Conservation (phyloP, 2,329 filamentous ascomycete genomes). For the Colletotrichum chlorophyti region DNA sequence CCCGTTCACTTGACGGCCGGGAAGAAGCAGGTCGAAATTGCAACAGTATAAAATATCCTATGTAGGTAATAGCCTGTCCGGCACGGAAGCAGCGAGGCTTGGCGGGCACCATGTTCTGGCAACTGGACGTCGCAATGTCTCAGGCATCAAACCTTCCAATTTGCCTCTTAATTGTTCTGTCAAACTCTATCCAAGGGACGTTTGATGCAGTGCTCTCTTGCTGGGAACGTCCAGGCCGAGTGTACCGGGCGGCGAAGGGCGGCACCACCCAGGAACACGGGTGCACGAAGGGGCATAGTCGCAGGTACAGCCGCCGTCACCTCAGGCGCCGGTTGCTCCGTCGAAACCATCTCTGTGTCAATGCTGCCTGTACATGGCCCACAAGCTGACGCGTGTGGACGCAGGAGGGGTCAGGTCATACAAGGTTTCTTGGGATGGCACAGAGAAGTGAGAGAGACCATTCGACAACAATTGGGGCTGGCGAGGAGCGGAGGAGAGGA, state of each 20-base stretch:
- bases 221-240: neutral
- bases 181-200: slow-evolving; percentile 13
- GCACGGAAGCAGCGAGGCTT: too few relatives aligned
- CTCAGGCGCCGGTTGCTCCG: slow-evolving; percentile 6
- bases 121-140: slow-evolving; percentile 9
- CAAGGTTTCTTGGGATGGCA: slow-evolving; percentile 17
- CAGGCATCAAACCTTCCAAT: slow-evolving; percentile 17
- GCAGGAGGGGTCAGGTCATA: slow-evolving; percentile 6
- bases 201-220: neutral
- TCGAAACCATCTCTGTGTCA: slow-evolving; percentile 28
- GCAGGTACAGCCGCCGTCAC: slow-evolving; percentile 1
- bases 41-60: too few relatives aligned
- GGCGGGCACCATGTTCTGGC: slow-evolving; percentile 8
- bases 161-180: neutral
- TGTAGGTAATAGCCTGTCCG: too few relatives aligned
- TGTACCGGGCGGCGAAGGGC: neutral
- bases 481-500: neutral
- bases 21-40: too few relatives aligned
- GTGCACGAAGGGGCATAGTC: too few relatives aligned
- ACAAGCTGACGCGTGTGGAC: slow-evolving; percentile 13
- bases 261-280: neutral
- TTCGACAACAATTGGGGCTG: slow-evolving; percentile 15
- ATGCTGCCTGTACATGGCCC: slow-evolving; percentile 7
- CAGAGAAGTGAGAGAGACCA: slow-evolving; percentile 6
- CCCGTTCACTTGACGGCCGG: too few relatives aligned